A percentile compares a stretch with the other conserved stretches of the same genome.
These are phyloP conservation scores for Barnettozyma populi DNA, from an alignment of 805 yeast genomes.

Conservation along the genomic window DNA sequence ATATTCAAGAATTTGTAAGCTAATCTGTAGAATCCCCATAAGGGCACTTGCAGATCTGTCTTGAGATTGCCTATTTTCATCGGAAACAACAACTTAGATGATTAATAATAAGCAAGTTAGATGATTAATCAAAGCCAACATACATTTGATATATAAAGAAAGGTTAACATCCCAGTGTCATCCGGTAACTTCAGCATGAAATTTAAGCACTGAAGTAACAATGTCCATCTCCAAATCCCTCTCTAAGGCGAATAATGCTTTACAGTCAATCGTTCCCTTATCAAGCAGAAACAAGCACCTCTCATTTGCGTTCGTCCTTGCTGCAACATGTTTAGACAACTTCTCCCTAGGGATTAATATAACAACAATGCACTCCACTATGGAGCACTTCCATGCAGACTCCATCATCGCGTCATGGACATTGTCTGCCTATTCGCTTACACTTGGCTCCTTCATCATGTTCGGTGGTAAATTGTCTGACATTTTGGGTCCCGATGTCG, in stretches of 20 bases:
- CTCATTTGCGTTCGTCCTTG: not conserved
- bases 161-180: too few species aligned
- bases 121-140: too few species aligned
- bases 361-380: constrained; percentile 2
- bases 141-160: too few species aligned
- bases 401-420: constrained; percentile 32
- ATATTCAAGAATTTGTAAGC: too few species aligned
- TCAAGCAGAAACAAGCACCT: not conserved
- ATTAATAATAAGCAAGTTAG: too few species aligned
- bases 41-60: too few species aligned
- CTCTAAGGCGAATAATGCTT: not conserved
- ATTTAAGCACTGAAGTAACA: not conserved
- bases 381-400: constrained; percentile 1
- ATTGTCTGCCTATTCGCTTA: constrained; percentile 38
- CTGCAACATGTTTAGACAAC: constrained; percentile 6
- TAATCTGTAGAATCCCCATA: too few species aligned
- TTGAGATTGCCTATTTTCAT: too few species aligned
- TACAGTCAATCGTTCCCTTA: not conserved
- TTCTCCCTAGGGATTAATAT: constrained; percentile 3
- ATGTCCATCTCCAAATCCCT: not conserved
- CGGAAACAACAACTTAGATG: too few species aligned
- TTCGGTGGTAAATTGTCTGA: constrained; percentile 39
- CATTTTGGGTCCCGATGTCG: constrained; percentile 33
- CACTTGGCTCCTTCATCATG: constrained; percentile 40
- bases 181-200: too few species aligned